Evolutionary conservation across 257 asterid species (phyloP), one percentile per base, ranked within the genome.

Genomic region (Capsicum rhomboideum): DNA sequence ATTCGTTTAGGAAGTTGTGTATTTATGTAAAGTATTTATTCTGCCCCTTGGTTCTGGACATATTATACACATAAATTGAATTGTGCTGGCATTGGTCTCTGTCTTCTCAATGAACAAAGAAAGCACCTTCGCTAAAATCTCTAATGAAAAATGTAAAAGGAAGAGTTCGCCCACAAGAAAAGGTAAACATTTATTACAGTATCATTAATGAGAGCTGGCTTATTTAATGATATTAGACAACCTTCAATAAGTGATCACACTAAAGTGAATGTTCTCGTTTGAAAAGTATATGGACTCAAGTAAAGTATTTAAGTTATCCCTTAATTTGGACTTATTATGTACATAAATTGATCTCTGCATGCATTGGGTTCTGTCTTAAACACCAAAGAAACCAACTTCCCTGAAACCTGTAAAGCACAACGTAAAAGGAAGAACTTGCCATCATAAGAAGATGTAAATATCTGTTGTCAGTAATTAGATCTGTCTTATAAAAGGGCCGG

Each of bases 321-420:
- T 53, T 40, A 17, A 29, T 67, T 50, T 68, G 16, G 28, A 28
- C 78, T 67, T n/a, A 46, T 82, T 82, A 20, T 20, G 18, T 71
- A 71, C 64, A 18, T 49, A 79, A 56, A 79, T 84, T 84, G 56
- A 59, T 16, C 10, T 40, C 6, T 77, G 83, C 83, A 84, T 82
- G 69, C 63, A 18, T 9, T 26, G 66, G 23, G 72, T 84, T 75
- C 87, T 71, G 49, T n/a, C 26, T 64, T 82, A 52, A 34, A 71
- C 34, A 54, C 84, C 28, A 83, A 68, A 28, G 21, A 21, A 83
- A 56, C 50, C 85, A 50, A 64, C 84, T 56, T 46, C 9, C 67
- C 49, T 26, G 31, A 59, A 59, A 55, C 75, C 29, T 26, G 59
- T 61, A 46, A 83, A 78, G 72, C 37, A 40, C 71, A 52, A 59